Evolutionary conservation across 2,329 filamentous ascomycete genomes (phyloP).

Genomic region (Byssoonygena ceratinophila): DNA sequence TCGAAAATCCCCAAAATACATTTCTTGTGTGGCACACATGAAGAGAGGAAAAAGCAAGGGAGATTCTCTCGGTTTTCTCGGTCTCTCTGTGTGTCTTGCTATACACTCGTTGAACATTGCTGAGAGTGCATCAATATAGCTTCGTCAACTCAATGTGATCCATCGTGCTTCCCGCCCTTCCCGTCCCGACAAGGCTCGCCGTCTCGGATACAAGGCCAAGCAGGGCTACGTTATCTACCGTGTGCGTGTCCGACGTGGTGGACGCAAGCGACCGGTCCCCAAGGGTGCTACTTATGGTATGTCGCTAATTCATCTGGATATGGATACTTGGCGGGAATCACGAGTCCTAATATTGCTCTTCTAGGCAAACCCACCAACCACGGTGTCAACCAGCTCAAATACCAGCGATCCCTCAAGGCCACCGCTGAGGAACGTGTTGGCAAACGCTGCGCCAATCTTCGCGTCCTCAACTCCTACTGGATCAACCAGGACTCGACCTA

Average conservation of each 20-base stretch:
- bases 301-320: conserved; percentile 27
- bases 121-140: conserved; percentile 99
- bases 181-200: conserved; percentile 83
- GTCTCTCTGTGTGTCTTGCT: conserved; percentile 52
- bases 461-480: conserved; percentile 99
- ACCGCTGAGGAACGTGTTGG: conserved; percentile 99
- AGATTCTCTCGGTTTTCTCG: not conserved
- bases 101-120: conserved; percentile 99
- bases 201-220: conserved; percentile 99
- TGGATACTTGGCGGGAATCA: no score
- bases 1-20: not conserved
- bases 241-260: conserved; percentile 94
- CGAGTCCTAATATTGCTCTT: conserved; percentile 2
- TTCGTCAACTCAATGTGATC: conserved; percentile 98
- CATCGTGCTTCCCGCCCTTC: conserved; percentile 97
- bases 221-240: conserved; percentile 99
- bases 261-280: conserved; percentile 88
- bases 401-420: conserved; percentile 96
- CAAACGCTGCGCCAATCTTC: conserved; percentile 95
- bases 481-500: conserved; percentile 99
- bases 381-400: conserved; percentile 99
- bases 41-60: conserved; percentile 1
- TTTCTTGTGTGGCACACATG: conserved; percentile 15
- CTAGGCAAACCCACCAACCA: conserved; percentile 99
- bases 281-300: conserved; percentile 99